Conservation (phyloP, 345 rosid species). For the Moricandia moricandioides region DNA sequence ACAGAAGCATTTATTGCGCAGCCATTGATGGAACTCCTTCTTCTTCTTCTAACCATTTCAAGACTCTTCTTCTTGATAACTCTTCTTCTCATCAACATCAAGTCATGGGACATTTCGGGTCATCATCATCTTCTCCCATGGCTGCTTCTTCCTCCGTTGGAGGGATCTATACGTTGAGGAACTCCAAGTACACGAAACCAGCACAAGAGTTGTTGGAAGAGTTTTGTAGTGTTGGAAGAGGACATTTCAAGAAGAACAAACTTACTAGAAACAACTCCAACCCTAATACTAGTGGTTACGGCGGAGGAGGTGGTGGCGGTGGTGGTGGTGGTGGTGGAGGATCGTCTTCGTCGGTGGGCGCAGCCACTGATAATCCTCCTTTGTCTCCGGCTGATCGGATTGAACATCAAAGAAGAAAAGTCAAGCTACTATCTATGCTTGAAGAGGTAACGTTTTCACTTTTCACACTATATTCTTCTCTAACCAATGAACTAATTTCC, state of each 20-base stretch:
- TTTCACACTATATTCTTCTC: constrained; percentile 7
- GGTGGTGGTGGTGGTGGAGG: constrained; percentile 31
- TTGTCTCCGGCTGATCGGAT: constrained; percentile 72
- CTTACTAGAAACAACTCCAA: constrained; percentile 33
- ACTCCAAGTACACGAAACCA: constrained; percentile 62
- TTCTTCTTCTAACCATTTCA: constrained; percentile 16
- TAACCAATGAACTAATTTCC: constrained; percentile 17
- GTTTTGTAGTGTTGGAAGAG: constrained; percentile 81
- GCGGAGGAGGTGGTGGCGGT: constrained; percentile 2
- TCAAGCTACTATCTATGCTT: constrained; percentile 84
- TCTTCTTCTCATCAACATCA: constrained; percentile 40
- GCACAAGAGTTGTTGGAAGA: constrained; percentile 87
- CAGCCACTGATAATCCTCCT: constrained; percentile 42
- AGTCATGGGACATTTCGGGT: constrained; percentile 25
- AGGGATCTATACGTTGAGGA: constrained; percentile 42
- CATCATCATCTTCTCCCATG: constrained; percentile 46
- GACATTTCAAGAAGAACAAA: constrained; percentile 40
- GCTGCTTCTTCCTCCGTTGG: constrained; percentile 33
- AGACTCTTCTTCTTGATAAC: constrained; percentile 31
- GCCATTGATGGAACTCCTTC: constrained; percentile 39
- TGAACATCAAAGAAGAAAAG: constrained; percentile 91
- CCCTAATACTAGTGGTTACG: constrained; percentile 31
- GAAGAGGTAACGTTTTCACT: constrained; percentile 68
- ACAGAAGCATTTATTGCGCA: constrained; percentile 45
- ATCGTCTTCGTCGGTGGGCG: constrained; percentile 17